These are phyloP conservation scores for Eimeria praecox DNA, from an alignment of 169 alveolate species.

Conservation along the genomic window DNA sequence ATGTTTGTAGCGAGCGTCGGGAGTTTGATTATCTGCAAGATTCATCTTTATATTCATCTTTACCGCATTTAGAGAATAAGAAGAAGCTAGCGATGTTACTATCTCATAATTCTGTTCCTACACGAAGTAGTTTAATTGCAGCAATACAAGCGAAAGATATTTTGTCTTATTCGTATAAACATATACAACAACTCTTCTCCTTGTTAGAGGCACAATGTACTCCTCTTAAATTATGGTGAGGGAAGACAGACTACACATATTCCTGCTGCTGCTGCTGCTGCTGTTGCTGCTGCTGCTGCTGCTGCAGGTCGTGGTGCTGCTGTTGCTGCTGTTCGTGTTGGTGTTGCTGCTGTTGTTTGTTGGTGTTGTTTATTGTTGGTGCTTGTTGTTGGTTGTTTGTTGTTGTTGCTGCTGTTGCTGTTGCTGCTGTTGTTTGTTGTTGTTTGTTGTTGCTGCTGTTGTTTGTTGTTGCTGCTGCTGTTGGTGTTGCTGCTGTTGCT, in stretches of 20 bases:
- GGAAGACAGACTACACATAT: too few species aligned
- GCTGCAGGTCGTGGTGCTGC: background rate
- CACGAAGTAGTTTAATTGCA: constrained; percentile 90
- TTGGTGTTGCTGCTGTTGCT: background rate
- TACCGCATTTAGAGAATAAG: constrained; percentile 85
- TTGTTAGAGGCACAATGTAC: constrained; percentile 87
- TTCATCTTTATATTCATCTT: constrained; percentile 37
- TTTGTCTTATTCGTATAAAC: constrained; percentile 87
- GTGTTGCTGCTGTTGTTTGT: background rate
- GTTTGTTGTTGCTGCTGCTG: background rate
- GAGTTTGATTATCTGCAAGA: background rate
- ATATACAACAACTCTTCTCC: constrained; percentile 88
- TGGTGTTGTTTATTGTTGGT: background rate
- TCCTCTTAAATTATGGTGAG: constrained; percentile 85
- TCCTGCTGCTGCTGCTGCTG: constrained; percentile 42
- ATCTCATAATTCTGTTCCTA: constrained; percentile 92
- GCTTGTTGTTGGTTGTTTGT: background rate
- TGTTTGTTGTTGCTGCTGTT: background rate
- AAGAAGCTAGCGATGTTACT: constrained; percentile 91
- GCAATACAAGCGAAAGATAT: constrained; percentile 89
- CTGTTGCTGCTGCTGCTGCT: background rate
- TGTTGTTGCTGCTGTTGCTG: background rate
- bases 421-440: background rate
- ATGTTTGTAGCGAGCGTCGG: background rate
- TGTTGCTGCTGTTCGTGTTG: constrained; percentile 31